Percentiles rank a stretch among this genome's conserved stretches.
These are phyloP conservation scores for Trypanosoma mega DNA, from an alignment of 208 protist species.

Conservation along the genomic window DNA sequence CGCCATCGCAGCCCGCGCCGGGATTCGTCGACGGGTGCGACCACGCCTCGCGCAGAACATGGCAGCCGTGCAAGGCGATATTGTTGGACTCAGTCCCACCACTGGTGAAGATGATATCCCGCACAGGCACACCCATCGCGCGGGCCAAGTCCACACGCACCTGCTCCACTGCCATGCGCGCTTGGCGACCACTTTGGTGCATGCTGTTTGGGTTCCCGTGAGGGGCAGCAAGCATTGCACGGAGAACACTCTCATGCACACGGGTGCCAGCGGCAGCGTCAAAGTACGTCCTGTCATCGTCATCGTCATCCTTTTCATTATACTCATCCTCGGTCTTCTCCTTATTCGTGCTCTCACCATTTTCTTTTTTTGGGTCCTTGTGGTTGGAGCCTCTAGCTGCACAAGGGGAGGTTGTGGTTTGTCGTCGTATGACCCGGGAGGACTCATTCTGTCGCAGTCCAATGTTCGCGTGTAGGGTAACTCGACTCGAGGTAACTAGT, in stretches of 20 bases:
- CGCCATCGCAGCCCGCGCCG: constrained; percentile 19
- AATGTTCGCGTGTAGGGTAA: constrained; percentile 38
- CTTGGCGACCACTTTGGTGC: constrained; percentile 67
- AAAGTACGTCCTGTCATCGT: constrained; percentile 60
- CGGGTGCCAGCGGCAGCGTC: constrained; percentile 73
- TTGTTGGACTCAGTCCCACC: constrained; percentile 83
- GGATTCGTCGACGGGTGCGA: constrained; percentile 60
- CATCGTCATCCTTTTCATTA: constrained; percentile 8
- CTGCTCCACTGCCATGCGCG: constrained; percentile 73
- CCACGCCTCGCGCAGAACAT: constrained; percentile 62
- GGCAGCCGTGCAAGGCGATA: constrained; percentile 79
- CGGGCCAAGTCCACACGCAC: constrained; percentile 54
- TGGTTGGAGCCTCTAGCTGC: not conserved
- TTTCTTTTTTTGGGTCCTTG: not conserved
- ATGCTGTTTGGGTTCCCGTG: constrained; percentile 80
- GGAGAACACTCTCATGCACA: constrained; percentile 41
- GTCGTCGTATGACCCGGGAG: not conserved
- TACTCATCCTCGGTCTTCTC: constrained; percentile 5
- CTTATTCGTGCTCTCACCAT: not conserved
- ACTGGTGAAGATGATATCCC: constrained; percentile 77
- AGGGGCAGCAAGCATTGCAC: constrained; percentile 56
- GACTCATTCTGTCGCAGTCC: constrained; percentile 25
- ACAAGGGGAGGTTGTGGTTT: too few relatives aligned
- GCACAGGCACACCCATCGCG: constrained; percentile 53
- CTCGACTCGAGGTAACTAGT: constrained; percentile 38